Base-by-base conservation (phyloP, 192 early-diverging fungal genomes). In the Umbelopsis isabellina region DNA sequence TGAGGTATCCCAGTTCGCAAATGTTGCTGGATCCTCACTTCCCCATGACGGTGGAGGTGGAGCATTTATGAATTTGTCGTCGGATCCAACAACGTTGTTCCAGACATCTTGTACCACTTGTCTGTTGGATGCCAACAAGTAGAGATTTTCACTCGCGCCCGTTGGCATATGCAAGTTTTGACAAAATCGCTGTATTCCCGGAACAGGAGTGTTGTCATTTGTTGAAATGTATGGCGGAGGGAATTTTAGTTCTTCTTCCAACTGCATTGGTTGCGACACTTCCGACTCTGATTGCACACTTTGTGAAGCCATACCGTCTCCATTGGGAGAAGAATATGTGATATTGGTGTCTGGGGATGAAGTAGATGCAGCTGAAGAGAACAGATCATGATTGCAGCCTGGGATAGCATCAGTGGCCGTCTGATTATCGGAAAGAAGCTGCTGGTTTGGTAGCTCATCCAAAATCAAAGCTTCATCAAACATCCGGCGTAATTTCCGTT, bases 391-490 rank as follows among this genome's bases (percentile, higher is more conserved):
- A 2, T 61, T 22, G 0, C 13, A 18, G 10, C 2, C 6, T 18
- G 30, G 8, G 30, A 30, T 2, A 12, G 55, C 2, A 11, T 61
- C 55, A 10, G 55, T 2, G 30, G 55, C 16, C 13, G 33, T 18
- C 18, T 33, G 27, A n/a, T 10, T 11, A 18, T 61, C 55, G 55
- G 25, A n/a, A 10, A 30, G 11, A 16, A 11, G 27, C 5, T 25
- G 1, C 10, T 13, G 27, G 55, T 6, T 7, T 18, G 3, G 27
- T 35, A 49, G 1, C 2, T 61, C 55, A 30, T 35, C 13, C 0
- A 61, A 33, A 35, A 61, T 61, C 3, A 61, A 35, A 11, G 55
- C 33, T 33, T 61, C 55, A 35, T 61, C 55, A 61, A 61, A 61
- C 27, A 61, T 3, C 4, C 55, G 13, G 30, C 33, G 55, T 35